These are phyloP conservation scores for Xylariaceae sp. DNA, from an alignment of 2,329 filamentous ascomycete genomes.

Conservation along the genomic window DNA sequence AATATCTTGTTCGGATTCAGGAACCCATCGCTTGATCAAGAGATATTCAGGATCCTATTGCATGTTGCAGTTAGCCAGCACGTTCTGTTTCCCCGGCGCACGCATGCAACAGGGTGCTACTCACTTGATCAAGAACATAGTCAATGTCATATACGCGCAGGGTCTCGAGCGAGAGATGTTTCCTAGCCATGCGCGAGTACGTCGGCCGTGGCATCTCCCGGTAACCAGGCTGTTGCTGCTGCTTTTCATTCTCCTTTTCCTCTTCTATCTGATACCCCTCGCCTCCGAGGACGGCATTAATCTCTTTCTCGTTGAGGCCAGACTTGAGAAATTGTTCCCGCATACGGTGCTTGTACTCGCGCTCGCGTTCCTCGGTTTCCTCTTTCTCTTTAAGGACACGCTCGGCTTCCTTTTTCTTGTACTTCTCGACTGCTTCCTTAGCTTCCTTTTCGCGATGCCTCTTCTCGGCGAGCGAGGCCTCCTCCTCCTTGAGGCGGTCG, in stretches of 20 bases:
- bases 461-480: constrained; percentile 53
- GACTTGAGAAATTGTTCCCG: constrained; percentile 65
- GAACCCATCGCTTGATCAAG: constrained; percentile 76
- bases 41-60: constrained; percentile 70
- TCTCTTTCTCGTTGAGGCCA: constrained; percentile 65
- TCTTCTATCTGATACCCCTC: constrained; percentile 58
- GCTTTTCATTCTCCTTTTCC: constrained; percentile 34
- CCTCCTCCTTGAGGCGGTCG: constrained; percentile 55
- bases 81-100: neutral
- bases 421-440: constrained; percentile 59
- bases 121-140: constrained; percentile 63
- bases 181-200: constrained; percentile 69
- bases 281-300: constrained; percentile 60
- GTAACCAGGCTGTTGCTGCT: neutral
- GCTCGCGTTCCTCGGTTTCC: constrained; percentile 57
- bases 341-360: constrained; percentile 61
- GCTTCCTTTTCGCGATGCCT: constrained; percentile 54
- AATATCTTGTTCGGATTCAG: constrained; percentile 72
- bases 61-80: neutral
- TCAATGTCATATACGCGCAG: constrained; percentile 62
- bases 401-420: constrained; percentile 56
- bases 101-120: constrained; percentile 37
- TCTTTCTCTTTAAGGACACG: constrained; percentile 55
- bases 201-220: constrained; percentile 52
- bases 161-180: constrained; percentile 68